Evolutionary conservation across 2,329 filamentous ascomycete genomes (phyloP).

Genomic region (Decorospora gaudefroyi): DNA sequence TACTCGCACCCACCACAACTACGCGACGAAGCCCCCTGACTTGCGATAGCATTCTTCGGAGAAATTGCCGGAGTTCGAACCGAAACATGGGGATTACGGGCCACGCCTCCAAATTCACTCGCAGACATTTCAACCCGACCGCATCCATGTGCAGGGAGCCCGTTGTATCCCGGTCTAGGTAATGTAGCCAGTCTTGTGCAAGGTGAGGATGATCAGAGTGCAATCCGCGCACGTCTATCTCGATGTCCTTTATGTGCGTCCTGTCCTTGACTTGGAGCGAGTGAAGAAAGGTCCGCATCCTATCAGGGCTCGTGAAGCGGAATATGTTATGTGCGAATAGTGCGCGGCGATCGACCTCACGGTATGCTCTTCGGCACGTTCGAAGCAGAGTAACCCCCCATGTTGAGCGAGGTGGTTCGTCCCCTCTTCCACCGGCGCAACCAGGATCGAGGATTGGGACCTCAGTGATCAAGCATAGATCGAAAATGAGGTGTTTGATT

Average conservation of each 20-base stretch:
- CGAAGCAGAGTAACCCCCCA: constrained; percentile 41
- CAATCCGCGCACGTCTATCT: constrained; percentile 44
- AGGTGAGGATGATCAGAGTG: constrained; percentile 29
- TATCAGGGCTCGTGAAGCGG: constrained; percentile 43
- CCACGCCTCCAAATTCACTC: constrained; percentile 46
- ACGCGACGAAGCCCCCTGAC: constrained; percentile 40
- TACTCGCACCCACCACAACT: constrained; percentile 41
- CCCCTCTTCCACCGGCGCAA: background rate
- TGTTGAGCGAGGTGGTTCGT: background rate
- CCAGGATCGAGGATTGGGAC: constrained; percentile 34
- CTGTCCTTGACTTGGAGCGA: constrained; percentile 27
- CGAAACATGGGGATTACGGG: constrained; percentile 36
- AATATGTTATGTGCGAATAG: constrained; percentile 46
- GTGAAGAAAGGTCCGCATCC: constrained; percentile 37
- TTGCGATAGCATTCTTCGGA: constrained; percentile 35
- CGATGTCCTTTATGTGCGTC: constrained; percentile 39
- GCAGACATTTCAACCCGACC: constrained; percentile 39
- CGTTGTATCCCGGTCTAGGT: constrained; percentile 33
- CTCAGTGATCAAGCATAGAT: constrained; percentile 32
- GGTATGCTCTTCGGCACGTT: constrained; percentile 45
- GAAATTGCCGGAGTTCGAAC: constrained; percentile 40
- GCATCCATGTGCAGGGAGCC: constrained; percentile 35
- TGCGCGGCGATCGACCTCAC: constrained; percentile 38
- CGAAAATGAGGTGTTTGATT: constrained; percentile 43
- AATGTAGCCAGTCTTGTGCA: constrained; percentile 45